Evolutionary conservation across 2,329 filamentous ascomycete genomes (phyloP).

Genomic region (Ceratocystis smalleyi): DNA sequence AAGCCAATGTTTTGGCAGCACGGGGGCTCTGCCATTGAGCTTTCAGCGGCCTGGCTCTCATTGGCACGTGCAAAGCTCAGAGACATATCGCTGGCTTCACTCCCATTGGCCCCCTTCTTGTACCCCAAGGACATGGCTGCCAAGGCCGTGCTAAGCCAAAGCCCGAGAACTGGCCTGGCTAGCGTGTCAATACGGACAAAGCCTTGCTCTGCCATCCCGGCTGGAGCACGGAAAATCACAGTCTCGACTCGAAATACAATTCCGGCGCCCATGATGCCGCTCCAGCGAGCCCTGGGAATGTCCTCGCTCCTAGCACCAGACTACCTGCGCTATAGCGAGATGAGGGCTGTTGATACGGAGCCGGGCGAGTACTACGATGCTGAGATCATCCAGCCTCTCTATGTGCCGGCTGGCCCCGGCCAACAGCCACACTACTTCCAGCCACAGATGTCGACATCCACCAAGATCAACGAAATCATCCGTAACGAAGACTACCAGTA

Average conservation of each 20-base stretch:
- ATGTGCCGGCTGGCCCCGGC: constrained; percentile 10
- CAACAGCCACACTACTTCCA: constrained; percentile 14
- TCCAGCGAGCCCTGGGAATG: background rate
- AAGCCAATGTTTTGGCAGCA: constrained; percentile 16
- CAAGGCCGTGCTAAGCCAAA: background rate
- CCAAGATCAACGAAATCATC: constrained; percentile 10
- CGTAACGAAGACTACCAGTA: constrained; percentile 14
- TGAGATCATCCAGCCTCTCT: background rate
- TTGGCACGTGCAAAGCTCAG: constrained; percentile 4
- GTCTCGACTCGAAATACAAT: constrained; percentile 8
- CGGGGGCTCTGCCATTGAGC: constrained; percentile 12
- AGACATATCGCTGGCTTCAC: background rate
- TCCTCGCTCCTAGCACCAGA: constrained; percentile 10
- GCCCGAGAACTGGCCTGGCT: background rate
- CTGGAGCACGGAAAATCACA: constrained; percentile 3
- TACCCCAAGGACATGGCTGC: constrained; percentile 3
- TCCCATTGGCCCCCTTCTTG: constrained; percentile 1
- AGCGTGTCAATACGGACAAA: background rate
- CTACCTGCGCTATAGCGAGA: constrained; percentile 6
- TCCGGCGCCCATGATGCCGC: background rate
- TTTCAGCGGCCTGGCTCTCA: constrained; percentile 14
- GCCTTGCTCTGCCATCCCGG: background rate
- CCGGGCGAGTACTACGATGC: constrained; percentile 7
- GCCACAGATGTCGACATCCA: background rate
- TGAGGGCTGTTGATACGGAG: constrained; percentile 1